A percentile compares a stretch with the other conserved stretches of the same genome.
Evolutionary conservation across 331 rosid genomes (phyloP).

Genomic region (Acacia pycnantha): DNA sequence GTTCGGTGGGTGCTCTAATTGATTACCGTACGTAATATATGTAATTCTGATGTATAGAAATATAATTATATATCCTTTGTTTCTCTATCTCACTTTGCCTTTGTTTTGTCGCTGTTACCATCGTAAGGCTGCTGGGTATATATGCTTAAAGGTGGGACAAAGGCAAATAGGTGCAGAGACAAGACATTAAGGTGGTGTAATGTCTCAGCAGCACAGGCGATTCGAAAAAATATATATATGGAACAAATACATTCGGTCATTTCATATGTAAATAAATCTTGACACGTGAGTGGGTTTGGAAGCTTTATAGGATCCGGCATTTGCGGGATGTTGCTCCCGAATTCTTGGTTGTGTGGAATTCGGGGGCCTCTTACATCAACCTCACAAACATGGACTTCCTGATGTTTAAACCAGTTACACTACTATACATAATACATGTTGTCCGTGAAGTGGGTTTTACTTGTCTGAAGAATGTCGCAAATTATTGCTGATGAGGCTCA

Average conservation of each 20-base stretch:
- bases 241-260: background rate
- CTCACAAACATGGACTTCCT: background rate
- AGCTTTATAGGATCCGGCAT: background rate
- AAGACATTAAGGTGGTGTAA: background rate
- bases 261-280: background rate
- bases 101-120: background rate
- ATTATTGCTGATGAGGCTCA: background rate
- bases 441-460: background rate
- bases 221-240: background rate
- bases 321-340: background rate
- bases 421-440: too few relatives aligned
- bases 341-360: conserved; percentile 11
- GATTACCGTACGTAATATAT: background rate
- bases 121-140: background rate
- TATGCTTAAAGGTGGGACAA: conserved; percentile 19
- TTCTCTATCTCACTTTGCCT: background rate
- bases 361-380: background rate
- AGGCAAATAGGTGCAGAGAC: conserved; percentile 6
- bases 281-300: conserved; percentile 9
- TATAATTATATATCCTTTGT: background rate
- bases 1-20: background rate
- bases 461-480: background rate
- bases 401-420: background rate
- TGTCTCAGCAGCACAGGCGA: background rate
- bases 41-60: background rate